Evolutionary conservation across 164 flowering plant genomes (phyloP).

Genomic region (Liriodendron chinense): DNA sequence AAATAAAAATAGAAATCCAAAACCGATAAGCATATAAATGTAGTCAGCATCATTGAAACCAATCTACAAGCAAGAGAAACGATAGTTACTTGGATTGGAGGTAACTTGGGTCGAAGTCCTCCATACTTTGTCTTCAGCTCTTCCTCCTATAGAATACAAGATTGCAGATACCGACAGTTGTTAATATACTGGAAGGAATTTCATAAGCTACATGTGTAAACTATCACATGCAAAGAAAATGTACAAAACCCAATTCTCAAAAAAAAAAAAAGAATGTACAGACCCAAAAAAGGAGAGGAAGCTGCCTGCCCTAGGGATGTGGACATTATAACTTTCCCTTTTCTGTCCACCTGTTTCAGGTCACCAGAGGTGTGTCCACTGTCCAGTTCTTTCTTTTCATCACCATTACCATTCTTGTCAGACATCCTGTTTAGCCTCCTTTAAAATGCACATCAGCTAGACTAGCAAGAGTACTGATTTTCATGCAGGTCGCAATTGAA

Average conservation of each 20-base stretch:
- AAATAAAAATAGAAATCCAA: background rate
- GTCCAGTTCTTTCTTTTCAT: background rate
- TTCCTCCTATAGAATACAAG: constrained; percentile 1
- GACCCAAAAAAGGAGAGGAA: background rate
- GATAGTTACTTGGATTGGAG: background rate
- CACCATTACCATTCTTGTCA: background rate
- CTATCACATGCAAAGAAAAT: background rate
- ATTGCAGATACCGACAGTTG: background rate
- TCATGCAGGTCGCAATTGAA: background rate
- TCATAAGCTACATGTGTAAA: background rate
- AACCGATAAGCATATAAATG: background rate
- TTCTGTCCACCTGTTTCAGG: background rate
- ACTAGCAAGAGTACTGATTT: background rate
- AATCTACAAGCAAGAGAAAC: background rate
- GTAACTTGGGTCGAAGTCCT: background rate
- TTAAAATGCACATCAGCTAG: background rate
- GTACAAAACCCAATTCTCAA: no score
- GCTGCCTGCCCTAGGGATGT: background rate
- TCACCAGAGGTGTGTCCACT: background rate
- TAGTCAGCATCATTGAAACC: background rate
- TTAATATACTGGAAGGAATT: background rate
- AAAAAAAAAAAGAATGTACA: no score
- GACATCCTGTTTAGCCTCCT: background rate
- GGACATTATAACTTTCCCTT: background rate
- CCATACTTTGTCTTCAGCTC: background rate